phyloP scores from a whole-genome alignment of 2,329 filamentous ascomycete genomes.

The Aureobasidium sp. region DNA sequence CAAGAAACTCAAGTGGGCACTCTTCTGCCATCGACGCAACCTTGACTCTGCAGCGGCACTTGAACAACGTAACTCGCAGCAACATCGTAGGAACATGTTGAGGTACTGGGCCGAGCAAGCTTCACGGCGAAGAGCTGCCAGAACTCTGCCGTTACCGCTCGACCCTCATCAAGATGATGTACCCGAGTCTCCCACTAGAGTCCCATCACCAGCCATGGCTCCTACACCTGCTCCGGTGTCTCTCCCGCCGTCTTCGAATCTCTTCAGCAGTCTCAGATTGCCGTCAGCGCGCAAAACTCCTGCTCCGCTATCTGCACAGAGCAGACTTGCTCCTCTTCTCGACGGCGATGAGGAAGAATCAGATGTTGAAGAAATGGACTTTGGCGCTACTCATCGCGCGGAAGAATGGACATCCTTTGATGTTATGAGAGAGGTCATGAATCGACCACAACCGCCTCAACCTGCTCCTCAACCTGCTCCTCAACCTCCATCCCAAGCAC shows the following conservation, averaged over 20 bases:
- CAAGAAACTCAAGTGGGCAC: slow-evolving; percentile 48
- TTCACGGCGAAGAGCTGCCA: slow-evolving; percentile 19
- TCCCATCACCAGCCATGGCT: background rate
- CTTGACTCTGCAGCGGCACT: slow-evolving; percentile 46
- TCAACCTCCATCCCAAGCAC: background rate
- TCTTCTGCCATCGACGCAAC: slow-evolving; percentile 46
- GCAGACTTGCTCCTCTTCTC: background rate
- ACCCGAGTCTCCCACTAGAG: slow-evolving; percentile 13
- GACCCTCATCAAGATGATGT: background rate
- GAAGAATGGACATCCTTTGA: slow-evolving; percentile 33
- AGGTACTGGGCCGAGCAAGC: slow-evolving; percentile 45
- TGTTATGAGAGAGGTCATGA: slow-evolving; percentile 12
- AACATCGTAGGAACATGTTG: slow-evolving; percentile 47
- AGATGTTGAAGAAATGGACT: slow-evolving; percentile 6
- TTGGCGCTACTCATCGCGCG: slow-evolving; percentile 25
- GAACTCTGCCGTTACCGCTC: background rate
- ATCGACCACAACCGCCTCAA: background rate
- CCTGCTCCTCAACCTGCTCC: background rate
- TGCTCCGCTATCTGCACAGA: background rate
- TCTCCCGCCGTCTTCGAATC: background rate
- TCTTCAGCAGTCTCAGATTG: slow-evolving; percentile 14
- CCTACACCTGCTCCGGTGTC: background rate
- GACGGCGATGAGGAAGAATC: background rate
- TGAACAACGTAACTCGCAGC: slow-evolving; percentile 43
- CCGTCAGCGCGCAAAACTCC: slow-evolving; percentile 10